Evolutionary conservation across 768 basidiomycete genomes (phyloP), one percentile per base, ranked within the genome.

Genomic region (Panus rudis): DNA sequence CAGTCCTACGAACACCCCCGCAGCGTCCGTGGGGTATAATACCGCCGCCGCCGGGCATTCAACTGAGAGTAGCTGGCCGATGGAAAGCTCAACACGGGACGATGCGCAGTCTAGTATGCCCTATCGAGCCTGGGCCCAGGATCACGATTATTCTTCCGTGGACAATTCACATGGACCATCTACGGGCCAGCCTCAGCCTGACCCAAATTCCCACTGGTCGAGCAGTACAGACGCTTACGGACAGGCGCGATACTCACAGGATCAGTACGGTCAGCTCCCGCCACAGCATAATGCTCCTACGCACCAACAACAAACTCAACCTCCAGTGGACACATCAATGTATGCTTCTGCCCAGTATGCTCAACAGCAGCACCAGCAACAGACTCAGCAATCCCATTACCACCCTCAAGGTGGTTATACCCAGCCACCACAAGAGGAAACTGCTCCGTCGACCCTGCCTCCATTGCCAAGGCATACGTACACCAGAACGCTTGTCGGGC

Each of bases 401-500:
- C 48, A 51, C 35, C 38, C 32, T 5, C 60, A 52, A 43, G 53
- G 47, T 28, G 37, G 46, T 40, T 58, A 55, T 37, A 20, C 24
- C 11, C 10, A 26, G 11, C 37, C 41, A 19, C 38, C 47, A 42
- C 50, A 41, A 23, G 56, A 57, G 37, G 47, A 47, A 21, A 53
- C 57, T 32, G 52, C 59, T 32, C 52, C 57, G 13, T 53, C 60
- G 43, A 53, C 66, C 26, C 61, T 65, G 28, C 65, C 70, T 31
- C 68, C 79, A 42, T 63, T 76, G 43, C 72, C 81, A n/a, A 71
- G 80, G 43, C 75, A 84, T 52, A 70, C 79, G 4, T 92, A 88
- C 62, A 88, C 88, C 10, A 77, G 91, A 41, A 92, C 92, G 2
- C 76, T 96, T 6, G 89, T 96, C 45, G 93, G 93, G 7, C 87